phyloP scores from a whole-genome alignment of 2,329 filamentous ascomycete genomes.

The Stagonosporopsis chrysanthemi region DNA sequence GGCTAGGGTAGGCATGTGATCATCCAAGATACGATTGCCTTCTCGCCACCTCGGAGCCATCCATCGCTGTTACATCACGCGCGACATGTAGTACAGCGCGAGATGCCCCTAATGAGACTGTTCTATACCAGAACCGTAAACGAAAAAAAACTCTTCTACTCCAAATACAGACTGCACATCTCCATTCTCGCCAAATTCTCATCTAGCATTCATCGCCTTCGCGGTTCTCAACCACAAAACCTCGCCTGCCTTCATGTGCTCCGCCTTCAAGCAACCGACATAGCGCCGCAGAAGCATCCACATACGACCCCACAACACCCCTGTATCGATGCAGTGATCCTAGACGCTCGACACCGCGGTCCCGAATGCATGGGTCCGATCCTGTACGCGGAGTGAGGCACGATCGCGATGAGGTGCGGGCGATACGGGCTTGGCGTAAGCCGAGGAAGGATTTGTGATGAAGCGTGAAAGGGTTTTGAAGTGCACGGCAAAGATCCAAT shows the following conservation, averaged over 20 bases:
- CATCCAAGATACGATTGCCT: too few relatives aligned
- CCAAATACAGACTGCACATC: too few relatives aligned
- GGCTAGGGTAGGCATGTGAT: too few relatives aligned
- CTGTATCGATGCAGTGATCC: background rate
- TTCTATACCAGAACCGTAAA: too few relatives aligned
- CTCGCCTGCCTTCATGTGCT: background rate
- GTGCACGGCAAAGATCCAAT: too few relatives aligned
- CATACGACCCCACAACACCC: background rate
- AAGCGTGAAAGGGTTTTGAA: background rate
- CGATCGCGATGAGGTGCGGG: background rate
- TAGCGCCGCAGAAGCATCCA: background rate
- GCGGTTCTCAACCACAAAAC: background rate
- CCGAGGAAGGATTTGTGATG: background rate
- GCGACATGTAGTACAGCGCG: too few relatives aligned
- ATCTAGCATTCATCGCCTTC: too few relatives aligned
- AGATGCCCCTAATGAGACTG: too few relatives aligned
- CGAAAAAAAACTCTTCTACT: too few relatives aligned
- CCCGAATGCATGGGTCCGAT: constrained; percentile 5
- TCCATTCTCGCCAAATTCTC: too few relatives aligned
- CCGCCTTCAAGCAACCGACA: background rate
- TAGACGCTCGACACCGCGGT: background rate
- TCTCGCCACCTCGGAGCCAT: too few relatives aligned
- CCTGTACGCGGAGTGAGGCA: constrained; percentile 6
- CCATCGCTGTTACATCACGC: too few relatives aligned
- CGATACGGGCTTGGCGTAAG: constrained; percentile 10